Percentiles rank a stretch among this genome's conserved stretches.
These are phyloP conservation scores for Tricholoma flavovirens DNA, from an alignment of 768 basidiomycete species.

Conservation along the genomic window DNA sequence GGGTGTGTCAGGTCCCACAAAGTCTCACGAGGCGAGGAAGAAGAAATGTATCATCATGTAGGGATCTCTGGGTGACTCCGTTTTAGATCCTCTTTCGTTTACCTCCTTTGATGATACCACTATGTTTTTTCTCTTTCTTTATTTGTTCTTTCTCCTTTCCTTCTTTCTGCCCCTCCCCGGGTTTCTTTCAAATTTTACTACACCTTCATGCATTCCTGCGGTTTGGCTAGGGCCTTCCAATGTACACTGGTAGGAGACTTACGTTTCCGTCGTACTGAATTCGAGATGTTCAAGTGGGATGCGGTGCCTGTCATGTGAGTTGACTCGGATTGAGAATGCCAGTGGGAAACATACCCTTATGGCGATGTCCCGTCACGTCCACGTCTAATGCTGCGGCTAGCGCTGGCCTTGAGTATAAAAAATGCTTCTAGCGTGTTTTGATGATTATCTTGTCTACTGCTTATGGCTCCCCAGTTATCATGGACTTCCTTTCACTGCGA, in stretches of 20 bases:
- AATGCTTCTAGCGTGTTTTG: neutral
- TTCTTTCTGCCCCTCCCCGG: conserved; percentile 18
- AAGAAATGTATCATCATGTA: conserved; percentile 78
- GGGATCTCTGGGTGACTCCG: conserved; percentile 55
- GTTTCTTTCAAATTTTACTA: conserved; percentile 18
- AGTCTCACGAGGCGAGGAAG: conserved; percentile 35
- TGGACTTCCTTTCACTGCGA: conserved; percentile 39
- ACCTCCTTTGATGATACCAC: conserved; percentile 83
- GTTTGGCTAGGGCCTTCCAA: conserved; percentile 28
- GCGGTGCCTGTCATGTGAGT: conserved; percentile 6
- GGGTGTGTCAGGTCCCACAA: conserved; percentile 34
- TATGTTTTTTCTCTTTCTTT: conserved; percentile 33
- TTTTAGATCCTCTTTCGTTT: conserved; percentile 65
- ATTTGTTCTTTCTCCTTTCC: conserved; percentile 27
- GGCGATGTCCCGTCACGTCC: neutral
- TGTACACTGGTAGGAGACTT: conserved; percentile 30
- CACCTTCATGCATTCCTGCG: conserved; percentile 19
- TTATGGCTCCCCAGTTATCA: conserved; percentile 13
- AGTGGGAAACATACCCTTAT: neutral
- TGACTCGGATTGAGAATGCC: neutral
- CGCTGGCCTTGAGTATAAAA: neutral
- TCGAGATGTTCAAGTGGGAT: conserved; percentile 3
- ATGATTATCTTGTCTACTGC: neutral
- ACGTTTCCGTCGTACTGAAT: conserved; percentile 14
- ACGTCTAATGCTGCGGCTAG: neutral